Conservation (phyloP, 2,329 filamentous ascomycete species). For the Alternaria rosae region DNA sequence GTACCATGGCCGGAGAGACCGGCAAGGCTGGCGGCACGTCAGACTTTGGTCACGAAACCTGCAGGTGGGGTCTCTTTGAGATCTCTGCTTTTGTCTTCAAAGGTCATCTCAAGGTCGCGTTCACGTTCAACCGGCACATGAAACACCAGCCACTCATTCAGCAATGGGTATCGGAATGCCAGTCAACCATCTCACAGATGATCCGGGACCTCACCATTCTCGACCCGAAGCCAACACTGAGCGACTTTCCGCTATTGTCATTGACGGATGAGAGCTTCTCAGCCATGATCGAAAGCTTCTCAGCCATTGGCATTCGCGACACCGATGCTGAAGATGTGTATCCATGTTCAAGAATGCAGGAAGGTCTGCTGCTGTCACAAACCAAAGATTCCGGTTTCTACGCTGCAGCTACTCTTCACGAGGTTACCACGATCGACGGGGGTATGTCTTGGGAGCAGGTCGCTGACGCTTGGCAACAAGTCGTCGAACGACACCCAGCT, state of each 20-base stretch:
- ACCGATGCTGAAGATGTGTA: constrained; percentile 53
- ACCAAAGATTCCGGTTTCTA: constrained; percentile 43
- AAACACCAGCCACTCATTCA: constrained; percentile 54
- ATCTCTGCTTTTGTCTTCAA: constrained; percentile 60
- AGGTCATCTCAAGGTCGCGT: constrained; percentile 57
- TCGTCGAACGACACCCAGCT: constrained; percentile 38
- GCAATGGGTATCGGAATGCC: constrained; percentile 54
- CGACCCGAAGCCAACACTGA: constrained; percentile 49
- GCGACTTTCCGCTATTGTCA: constrained; percentile 56
- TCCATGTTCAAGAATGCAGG: constrained; percentile 45
- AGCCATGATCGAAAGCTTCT: constrained; percentile 50
- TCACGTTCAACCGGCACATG: constrained; percentile 61
- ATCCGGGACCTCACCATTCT: constrained; percentile 36
- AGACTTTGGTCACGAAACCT: constrained; percentile 55
- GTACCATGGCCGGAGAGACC: constrained; percentile 57
- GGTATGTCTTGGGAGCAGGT: constrained; percentile 23
- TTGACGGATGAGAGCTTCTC: constrained; percentile 54
- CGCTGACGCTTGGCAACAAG: constrained; percentile 38
- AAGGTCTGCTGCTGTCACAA: constrained; percentile 42
- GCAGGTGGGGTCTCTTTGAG: constrained; percentile 60
- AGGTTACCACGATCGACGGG: constrained; percentile 27
- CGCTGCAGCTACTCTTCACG: constrained; percentile 41
- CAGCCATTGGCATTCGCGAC: constrained; percentile 45
- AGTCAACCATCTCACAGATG: constrained; percentile 41
- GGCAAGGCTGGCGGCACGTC: constrained; percentile 55